Evolutionary conservation across 768 basidiomycete genomes (phyloP).

Genomic region (Suillus americanus): DNA sequence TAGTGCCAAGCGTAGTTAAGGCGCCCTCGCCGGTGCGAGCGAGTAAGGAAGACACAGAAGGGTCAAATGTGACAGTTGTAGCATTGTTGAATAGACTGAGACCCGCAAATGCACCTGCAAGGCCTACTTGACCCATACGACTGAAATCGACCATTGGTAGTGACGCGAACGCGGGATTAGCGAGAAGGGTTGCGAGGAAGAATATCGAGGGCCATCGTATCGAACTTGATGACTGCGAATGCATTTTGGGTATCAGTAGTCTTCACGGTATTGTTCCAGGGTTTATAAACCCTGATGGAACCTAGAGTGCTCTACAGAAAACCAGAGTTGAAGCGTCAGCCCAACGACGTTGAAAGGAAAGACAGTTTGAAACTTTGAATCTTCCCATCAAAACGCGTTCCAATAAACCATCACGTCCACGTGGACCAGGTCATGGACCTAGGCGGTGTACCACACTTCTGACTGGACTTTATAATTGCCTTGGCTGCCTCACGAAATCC

Average conservation of each 20-base stretch:
- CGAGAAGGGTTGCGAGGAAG: constrained; percentile 17
- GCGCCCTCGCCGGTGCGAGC: constrained; percentile 64
- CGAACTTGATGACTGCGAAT: constrained; percentile 11
- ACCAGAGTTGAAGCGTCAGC: background rate
- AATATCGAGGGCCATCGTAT: constrained; percentile 27
- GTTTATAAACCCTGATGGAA: constrained; percentile 11
- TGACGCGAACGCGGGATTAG: constrained; percentile 31
- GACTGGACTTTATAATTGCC: background rate
- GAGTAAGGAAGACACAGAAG: constrained; percentile 70
- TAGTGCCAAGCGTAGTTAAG: constrained; percentile 69
- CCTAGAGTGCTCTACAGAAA: constrained; percentile 4
- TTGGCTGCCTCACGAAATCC: background rate
- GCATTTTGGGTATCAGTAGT: constrained; percentile 6
- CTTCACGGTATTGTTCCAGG: constrained; percentile 9
- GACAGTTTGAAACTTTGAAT: background rate
- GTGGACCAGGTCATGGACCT: constrained; percentile 22
- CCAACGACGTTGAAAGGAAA: constrained; percentile 1
- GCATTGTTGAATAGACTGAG: constrained; percentile 71
- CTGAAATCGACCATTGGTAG: constrained; percentile 65
- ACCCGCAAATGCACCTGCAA: constrained; percentile 87
- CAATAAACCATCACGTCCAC: constrained; percentile 20
- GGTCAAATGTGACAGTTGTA: constrained; percentile 59
- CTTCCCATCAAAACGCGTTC: constrained; percentile 6
- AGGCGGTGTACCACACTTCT: background rate
- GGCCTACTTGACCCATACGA: constrained; percentile 89